A percentile compares a stretch with the other conserved stretches of the same genome.
These are phyloP conservation scores for Globisporangium uncinulatum DNA, from an alignment of 352 stramenopile species.

Conservation along the genomic window DNA sequence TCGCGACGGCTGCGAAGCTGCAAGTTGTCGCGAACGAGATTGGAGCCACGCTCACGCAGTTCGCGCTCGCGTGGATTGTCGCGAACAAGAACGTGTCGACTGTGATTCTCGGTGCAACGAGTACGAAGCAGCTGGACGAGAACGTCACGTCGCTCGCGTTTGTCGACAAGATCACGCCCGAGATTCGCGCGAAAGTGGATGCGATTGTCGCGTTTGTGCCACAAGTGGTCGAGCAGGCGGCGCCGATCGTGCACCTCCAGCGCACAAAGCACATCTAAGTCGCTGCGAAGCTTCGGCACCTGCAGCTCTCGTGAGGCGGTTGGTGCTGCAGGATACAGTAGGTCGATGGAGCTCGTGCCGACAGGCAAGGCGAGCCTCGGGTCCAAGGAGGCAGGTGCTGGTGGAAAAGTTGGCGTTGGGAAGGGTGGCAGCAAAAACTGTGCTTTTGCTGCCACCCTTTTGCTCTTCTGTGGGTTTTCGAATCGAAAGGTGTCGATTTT, in stretches of 20 bases:
- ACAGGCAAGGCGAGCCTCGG: too few relatives aligned
- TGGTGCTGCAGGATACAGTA: too few relatives aligned
- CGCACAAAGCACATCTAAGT: conserved; percentile 32
- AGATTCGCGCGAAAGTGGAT: conserved; percentile 63
- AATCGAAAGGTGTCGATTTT: too few relatives aligned
- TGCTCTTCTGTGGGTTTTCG: too few relatives aligned
- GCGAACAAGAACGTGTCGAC: conserved; percentile 56
- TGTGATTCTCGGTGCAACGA: conserved; percentile 3
- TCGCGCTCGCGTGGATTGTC: conserved; percentile 43
- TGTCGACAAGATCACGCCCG: conserved; percentile 58
- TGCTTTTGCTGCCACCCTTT: too few relatives aligned
- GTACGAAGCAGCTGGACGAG: conserved; percentile 61
- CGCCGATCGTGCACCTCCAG: conserved; percentile 26
- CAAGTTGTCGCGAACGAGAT: conserved; percentile 47
- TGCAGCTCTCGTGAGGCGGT: too few relatives aligned
- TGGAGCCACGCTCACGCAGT: conserved; percentile 42
- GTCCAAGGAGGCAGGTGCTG: too few relatives aligned
- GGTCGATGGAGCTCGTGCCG: too few relatives aligned
- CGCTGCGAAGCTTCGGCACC: too few relatives aligned
- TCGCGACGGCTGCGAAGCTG: conserved; percentile 36
- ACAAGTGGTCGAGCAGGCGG: conserved; percentile 17
- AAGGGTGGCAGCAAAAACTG: too few relatives aligned
- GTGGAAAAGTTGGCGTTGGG: too few relatives aligned
- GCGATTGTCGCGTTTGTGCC: conserved; percentile 46
- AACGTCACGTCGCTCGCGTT: conserved; percentile 65